Conservation (phyloP, 1,139 yeast species). For the Saccharomycopsis hybrid region DNA sequence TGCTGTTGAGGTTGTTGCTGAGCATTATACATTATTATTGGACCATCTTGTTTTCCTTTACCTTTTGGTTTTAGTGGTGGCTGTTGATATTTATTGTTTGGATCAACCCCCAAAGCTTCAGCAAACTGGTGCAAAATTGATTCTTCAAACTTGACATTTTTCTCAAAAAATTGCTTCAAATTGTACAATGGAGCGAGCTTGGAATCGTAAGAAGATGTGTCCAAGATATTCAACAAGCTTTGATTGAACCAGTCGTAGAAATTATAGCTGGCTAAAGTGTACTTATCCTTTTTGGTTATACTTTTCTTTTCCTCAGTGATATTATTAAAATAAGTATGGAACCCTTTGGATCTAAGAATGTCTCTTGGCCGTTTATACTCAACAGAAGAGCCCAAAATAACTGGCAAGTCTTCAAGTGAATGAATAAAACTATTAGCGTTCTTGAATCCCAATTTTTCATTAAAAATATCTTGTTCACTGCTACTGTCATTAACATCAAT, state of each 20-base stretch:
- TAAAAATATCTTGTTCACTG: no score
- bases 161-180: conserved; percentile 47
- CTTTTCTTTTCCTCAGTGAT: conserved; percentile 31
- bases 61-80: not conserved
- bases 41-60: not conserved
- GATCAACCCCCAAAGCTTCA: conserved; percentile 12
- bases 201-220: conserved; percentile 33
- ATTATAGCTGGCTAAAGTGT: conserved; percentile 32
- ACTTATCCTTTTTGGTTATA: conserved; percentile 28
- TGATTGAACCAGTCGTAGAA: conserved; percentile 34
- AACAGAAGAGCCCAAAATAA: conserved; percentile 42
- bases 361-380: conserved; percentile 42
- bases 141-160: conserved; percentile 36
- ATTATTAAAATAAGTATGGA: conserved; percentile 37
- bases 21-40: not conserved
- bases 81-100: not conserved
- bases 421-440: not conserved
- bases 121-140: conserved; percentile 16
- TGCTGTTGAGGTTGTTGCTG: not conserved
- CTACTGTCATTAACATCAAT: not conserved
- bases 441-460: not conserved
- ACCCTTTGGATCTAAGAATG: conserved; percentile 42
- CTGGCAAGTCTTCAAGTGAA: conserved; percentile 25
- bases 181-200: conserved; percentile 41
- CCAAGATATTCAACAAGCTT: conserved; percentile 28